Percentiles rank a stretch among this genome's conserved stretches.
Evolutionary conservation across 495 filamentous ascomycete genomes (phyloP).

Genomic region (Physcia stellaris): DNA sequence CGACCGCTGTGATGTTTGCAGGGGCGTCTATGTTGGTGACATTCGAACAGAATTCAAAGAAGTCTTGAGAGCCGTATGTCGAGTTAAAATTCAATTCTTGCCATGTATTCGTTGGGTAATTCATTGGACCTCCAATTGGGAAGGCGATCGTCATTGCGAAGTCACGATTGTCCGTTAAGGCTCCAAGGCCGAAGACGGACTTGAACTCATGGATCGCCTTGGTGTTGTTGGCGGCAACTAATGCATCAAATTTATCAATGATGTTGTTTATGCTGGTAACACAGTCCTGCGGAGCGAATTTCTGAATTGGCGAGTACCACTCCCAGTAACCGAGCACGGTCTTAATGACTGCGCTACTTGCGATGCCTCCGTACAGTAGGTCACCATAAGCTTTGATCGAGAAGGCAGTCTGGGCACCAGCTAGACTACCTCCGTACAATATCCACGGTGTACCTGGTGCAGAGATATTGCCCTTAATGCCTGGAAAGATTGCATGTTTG

Average conservation of each 20-base stretch:
- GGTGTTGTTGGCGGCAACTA: slow-evolving; percentile 21
- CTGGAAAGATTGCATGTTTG: slow-evolving; percentile 28
- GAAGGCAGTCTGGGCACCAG: slow-evolving; percentile 28
- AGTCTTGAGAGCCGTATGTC: slow-evolving; percentile 22
- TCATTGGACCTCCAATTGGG: slow-evolving; percentile 32
- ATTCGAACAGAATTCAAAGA: slow-evolving; percentile 35
- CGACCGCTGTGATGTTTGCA: slow-evolving; percentile 24
- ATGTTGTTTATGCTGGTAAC: slow-evolving; percentile 30
- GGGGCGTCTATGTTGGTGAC: slow-evolving; percentile 32
- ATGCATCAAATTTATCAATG: slow-evolving; percentile 29
- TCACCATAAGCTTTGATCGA: slow-evolving; percentile 27
- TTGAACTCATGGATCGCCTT: slow-evolving; percentile 27
- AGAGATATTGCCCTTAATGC: slow-evolving; percentile 19
- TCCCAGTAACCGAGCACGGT: slow-evolving; percentile 23
- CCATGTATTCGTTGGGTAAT: slow-evolving; percentile 34
- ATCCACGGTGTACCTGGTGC: slow-evolving; percentile 30
- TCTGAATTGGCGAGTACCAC: slow-evolving; percentile 30
- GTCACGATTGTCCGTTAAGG: slow-evolving; percentile 25
- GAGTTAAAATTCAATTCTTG: slow-evolving; percentile 35
- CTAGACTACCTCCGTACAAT: slow-evolving; percentile 31
- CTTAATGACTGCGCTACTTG: slow-evolving; percentile 25
- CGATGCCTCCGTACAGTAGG: slow-evolving; percentile 31
- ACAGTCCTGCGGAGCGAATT: slow-evolving; percentile 27
- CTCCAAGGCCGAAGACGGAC: slow-evolving; percentile 27
- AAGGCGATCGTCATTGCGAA: slow-evolving; percentile 31